phyloP scores from a whole-genome alignment of 768 basidiomycete genomes.

The Hysterangium stoloniferum region DNA sequence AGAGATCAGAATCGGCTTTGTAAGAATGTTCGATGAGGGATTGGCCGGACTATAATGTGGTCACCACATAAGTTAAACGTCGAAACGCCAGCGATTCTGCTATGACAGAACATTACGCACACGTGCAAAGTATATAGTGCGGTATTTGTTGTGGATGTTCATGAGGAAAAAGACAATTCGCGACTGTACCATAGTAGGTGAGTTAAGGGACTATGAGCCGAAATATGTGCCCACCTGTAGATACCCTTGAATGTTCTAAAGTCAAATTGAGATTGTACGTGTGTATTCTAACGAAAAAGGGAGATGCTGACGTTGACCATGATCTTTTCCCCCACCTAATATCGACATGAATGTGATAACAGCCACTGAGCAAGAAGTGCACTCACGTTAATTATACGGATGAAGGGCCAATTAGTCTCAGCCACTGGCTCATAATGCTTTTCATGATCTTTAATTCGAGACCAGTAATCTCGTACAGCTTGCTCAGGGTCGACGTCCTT shows the following conservation, averaged over 20 bases:
- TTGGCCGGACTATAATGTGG: constrained; percentile 74
- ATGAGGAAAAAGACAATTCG: constrained; percentile 97
- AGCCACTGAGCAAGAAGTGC: background rate
- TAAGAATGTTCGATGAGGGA: constrained; percentile 97
- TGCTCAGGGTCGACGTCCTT: constrained; percentile 87
- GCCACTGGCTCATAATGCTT: constrained; percentile 85
- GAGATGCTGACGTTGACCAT: constrained; percentile 70
- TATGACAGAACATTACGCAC: constrained; percentile 40
- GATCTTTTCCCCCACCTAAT: constrained; percentile 91
- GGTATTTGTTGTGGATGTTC: constrained; percentile 94
- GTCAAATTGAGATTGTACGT: constrained; percentile 1
- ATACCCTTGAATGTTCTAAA: constrained; percentile 78
- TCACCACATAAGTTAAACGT: background rate
- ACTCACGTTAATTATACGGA: constrained; percentile 85
- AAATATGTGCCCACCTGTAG: constrained; percentile 49
- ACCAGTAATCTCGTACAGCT: constrained; percentile 88
- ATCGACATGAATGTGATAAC: background rate
- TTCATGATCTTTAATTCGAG: constrained; percentile 83
- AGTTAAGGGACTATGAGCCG: constrained; percentile 1
- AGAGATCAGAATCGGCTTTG: constrained; percentile 96
- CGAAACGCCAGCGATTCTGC: background rate
- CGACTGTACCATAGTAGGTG: constrained; percentile 41
- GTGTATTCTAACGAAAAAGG: background rate
- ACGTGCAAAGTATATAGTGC: constrained; percentile 94
- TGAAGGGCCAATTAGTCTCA: constrained; percentile 86